These are phyloP conservation scores for Canavalia ensiformis DNA, from an alignment of 306 rosid species.

Conservation along the genomic window DNA sequence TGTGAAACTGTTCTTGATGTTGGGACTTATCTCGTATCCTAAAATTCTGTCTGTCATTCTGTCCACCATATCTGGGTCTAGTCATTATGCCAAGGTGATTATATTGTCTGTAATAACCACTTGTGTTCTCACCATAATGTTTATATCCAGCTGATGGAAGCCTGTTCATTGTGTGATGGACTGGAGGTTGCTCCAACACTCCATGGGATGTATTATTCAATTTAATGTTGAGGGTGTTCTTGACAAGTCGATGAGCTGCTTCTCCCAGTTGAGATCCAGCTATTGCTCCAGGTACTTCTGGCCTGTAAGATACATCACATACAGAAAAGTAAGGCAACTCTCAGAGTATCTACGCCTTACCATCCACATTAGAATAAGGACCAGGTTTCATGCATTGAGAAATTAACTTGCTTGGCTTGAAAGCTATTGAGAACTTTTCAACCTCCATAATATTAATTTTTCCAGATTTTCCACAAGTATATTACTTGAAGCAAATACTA, in stretches of 20 bases:
- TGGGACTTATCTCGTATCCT: conserved; percentile 55
- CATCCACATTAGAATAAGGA: conserved; percentile 5
- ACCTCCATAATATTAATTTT: not conserved
- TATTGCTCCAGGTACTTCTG: conserved; percentile 73
- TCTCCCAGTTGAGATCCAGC: conserved; percentile 79
- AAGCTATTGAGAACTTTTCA: conserved; percentile 27
- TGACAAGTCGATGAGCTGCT: conserved; percentile 86
- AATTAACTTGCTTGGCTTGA: not conserved
- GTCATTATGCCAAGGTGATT: conserved; percentile 54
- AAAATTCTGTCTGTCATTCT: conserved; percentile 60
- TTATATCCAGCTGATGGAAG: conserved; percentile 66
- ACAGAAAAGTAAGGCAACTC: conserved; percentile 38
- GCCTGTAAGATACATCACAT: conserved; percentile 58
- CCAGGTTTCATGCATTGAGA: conserved; percentile 20
- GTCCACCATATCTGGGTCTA: conserved; percentile 62
- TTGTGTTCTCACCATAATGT: conserved; percentile 63
- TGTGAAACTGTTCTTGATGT: conserved; percentile 52
- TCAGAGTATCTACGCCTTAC: not conserved
- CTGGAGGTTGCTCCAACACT: conserved; percentile 57
- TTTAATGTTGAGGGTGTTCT: conserved; percentile 75
- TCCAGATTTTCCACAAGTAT: not conserved
- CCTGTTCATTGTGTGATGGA: conserved; percentile 52
- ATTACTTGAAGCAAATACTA: conserved; percentile 28
- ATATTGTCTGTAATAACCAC: conserved; percentile 50
- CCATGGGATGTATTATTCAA: conserved; percentile 52